These are phyloP conservation scores for Lactarius vividus DNA, from an alignment of 768 basidiomycete species.

Conservation along the genomic window DNA sequence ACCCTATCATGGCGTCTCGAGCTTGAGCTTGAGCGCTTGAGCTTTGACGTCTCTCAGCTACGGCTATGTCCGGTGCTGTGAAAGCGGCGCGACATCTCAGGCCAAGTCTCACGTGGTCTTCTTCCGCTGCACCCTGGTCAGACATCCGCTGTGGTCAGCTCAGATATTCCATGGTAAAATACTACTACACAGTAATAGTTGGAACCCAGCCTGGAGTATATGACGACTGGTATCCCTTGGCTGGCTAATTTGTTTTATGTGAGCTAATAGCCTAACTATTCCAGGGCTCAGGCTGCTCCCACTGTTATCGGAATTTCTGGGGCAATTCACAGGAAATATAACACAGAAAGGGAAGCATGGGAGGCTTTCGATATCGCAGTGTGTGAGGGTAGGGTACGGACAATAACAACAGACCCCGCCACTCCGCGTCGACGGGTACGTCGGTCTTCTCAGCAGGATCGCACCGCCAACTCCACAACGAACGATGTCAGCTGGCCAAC, in stretches of 20 bases:
- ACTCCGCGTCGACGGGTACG: not conserved
- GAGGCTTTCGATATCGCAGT: conserved; percentile 10
- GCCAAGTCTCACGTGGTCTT: not conserved
- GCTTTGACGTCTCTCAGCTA: not conserved
- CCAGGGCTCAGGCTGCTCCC: conserved; percentile 14
- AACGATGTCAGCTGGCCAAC: not conserved
- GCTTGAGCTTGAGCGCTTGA: no score
- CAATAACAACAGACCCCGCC: not conserved
- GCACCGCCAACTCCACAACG: no score
- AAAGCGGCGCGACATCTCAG: conserved; percentile 1
- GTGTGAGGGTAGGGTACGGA: conserved; percentile 1
- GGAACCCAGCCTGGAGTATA: conserved; percentile 18
- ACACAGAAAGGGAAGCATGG: conserved; percentile 8
- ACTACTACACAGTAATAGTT: conserved; percentile 15
- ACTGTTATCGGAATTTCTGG: conserved; percentile 16
- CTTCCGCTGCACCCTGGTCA: not conserved
- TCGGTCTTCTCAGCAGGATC: not conserved
- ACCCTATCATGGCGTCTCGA: not conserved
- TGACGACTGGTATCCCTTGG: conserved; percentile 19
- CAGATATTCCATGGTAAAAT: conserved; percentile 3
- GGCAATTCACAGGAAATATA: conserved; percentile 15
- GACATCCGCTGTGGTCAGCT: not conserved
- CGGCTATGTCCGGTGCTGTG: conserved; percentile 22
- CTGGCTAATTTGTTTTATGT: not conserved
- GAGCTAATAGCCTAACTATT: not conserved